Evolutionary conservation across 2,329 filamentous ascomycete species (phyloP).

Genomic region (Periconia sp.): DNA sequence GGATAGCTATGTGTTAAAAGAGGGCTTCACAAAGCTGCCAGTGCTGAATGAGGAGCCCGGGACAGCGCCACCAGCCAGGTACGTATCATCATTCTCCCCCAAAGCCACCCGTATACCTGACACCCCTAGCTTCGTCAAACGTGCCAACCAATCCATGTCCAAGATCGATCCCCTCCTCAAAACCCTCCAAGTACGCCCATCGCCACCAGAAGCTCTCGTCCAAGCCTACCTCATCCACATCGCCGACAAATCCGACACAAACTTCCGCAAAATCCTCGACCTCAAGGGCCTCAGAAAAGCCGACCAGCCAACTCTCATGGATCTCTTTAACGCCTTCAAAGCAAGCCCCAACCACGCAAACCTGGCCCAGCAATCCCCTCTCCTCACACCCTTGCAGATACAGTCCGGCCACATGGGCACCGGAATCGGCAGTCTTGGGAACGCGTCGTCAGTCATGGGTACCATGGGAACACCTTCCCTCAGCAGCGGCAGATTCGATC

Average conservation of each 20-base stretch:
- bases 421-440: constrained; percentile 50
- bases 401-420: constrained; percentile 49
- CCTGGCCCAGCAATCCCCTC: constrained; percentile 53
- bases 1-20: constrained; percentile 89
- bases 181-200: constrained; percentile 90
- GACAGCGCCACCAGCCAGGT: constrained; percentile 63
- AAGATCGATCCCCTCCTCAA: constrained; percentile 93
- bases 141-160: constrained; percentile 81
- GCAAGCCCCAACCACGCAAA: constrained; percentile 69
- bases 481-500: constrained; percentile 68
- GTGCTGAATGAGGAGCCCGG: constrained; percentile 62
- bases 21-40: constrained; percentile 75
- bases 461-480: constrained; percentile 45
- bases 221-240: constrained; percentile 98
- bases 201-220: constrained; percentile 89
- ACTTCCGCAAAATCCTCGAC: constrained; percentile 96
- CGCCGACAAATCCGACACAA: constrained; percentile 87
- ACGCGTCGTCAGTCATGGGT: constrained; percentile 45
- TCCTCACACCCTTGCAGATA: constrained; percentile 46
- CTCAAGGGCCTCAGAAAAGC: constrained; percentile 86
- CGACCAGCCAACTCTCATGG: constrained; percentile 82
- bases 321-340: constrained; percentile 89
- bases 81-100: constrained; percentile 20
- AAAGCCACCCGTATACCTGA: neutral
- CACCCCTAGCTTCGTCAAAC: constrained; percentile 74